Base-by-base conservation (phyloP, 306 rosid genomes). In the Carpinus viminea region DNA sequence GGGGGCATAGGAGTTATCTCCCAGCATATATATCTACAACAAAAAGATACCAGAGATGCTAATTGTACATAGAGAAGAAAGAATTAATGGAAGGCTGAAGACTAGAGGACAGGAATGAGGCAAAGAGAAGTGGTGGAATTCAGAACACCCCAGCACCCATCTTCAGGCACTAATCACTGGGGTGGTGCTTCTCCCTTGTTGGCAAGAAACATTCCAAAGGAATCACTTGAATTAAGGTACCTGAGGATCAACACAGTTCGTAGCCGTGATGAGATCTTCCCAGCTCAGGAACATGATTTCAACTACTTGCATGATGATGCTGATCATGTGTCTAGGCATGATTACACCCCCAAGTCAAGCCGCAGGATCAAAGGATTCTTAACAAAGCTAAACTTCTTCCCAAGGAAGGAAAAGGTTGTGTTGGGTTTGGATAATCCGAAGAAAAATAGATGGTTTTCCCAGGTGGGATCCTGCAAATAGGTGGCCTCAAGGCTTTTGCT, bases 401-500 rank as follows among this genome's bases (percentile, higher is more conserved):
- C 83, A 46, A 84, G 72, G 78, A 75, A 70, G 36, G 91, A 79
- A 78, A 36, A 16, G 9, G 28, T 3, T 15, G 16, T 48, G 4
- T 72, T 85, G 20, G 91, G 90, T 28, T 78, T 80, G 45, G 7
- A 41, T 1, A 78, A 38, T 45, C 48, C 78, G 1, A 87, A 65
- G 84, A 91, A 60, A 66, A 83, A 17, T 47, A 73, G 54, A 61
- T 82, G 90, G 89, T 12, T 87, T 70, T n/a, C 92, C 90, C 0
- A 86, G 78, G 57, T 56, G 82, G 68, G 89, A 93, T 81, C 83
- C 77, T 78, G 75, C 54, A n/a, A 86, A 80, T 9, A 89, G 89
- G 81, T 91, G 93, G 96, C 93, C 98, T 73, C 82, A 90, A 9
- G 96, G 97, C 34, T 93, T 97, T 96, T 84, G 92, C 56, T 90